phyloP scores from a whole-genome alignment of 768 basidiomycete species.

The Infundibulicybe gibba region DNA sequence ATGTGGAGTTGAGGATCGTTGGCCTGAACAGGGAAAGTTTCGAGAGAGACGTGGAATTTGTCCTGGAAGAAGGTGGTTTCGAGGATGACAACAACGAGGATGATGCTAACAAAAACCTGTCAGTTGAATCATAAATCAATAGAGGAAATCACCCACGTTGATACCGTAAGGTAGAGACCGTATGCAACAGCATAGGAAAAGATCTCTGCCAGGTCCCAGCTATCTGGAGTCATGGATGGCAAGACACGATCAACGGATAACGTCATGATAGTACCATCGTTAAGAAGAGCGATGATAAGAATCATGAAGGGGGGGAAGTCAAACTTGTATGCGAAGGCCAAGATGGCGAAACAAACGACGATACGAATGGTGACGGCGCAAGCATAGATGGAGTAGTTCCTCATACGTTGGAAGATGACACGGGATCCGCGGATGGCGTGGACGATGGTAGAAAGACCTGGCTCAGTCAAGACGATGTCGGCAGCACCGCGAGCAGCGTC shows the following conservation, averaged over 20 bases:
- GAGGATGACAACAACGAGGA: constrained; percentile 79
- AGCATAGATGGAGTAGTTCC: constrained; percentile 98
- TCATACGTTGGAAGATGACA: constrained; percentile 99
- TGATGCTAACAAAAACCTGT: constrained; percentile 43
- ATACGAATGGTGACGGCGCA: constrained; percentile 98
- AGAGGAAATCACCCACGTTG: constrained; percentile 60
- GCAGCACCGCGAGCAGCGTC: constrained; percentile 98
- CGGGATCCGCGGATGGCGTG: constrained; percentile 98
- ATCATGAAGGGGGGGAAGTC: constrained; percentile 99
- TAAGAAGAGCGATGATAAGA: constrained; percentile 93
- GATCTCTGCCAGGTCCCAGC: constrained; percentile 96
- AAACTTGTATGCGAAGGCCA: constrained; percentile 95
- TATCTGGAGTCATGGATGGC: constrained; percentile 89
- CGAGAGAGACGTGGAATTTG: constrained; percentile 73
- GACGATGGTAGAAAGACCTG: constrained; percentile 98
- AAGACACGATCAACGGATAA: constrained; percentile 93
- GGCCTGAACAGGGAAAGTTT: constrained; percentile 29
- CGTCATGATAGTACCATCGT: constrained; percentile 99
- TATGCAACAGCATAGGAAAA: constrained; percentile 95
- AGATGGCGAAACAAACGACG: constrained; percentile 93
- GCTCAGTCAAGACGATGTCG: constrained; percentile 96
- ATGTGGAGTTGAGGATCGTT: constrained; percentile 82
- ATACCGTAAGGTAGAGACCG: constrained; percentile 88
- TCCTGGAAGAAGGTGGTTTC: constrained; percentile 87
- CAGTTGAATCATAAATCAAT: constrained; percentile 6